Evolutionary conservation across 2,329 filamentous ascomycete species (phyloP).

Genomic region (Monosporascus cannonballus): DNA sequence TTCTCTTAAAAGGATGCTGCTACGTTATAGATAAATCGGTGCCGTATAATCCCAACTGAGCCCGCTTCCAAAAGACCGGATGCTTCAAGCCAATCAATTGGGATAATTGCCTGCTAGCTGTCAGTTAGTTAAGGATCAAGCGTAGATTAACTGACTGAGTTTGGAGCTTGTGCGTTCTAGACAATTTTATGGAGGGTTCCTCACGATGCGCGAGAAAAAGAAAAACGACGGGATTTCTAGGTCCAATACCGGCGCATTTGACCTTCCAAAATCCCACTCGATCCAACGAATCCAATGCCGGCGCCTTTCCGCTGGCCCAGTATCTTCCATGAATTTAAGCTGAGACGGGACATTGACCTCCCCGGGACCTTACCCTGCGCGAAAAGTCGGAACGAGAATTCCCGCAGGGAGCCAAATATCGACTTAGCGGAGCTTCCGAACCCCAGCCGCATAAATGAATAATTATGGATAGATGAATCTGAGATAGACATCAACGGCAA

Average conservation of each 20-base stretch:
- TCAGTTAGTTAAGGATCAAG: background rate
- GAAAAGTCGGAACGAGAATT: background rate
- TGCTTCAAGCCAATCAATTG: no score
- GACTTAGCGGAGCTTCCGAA: background rate
- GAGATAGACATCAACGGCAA: no score
- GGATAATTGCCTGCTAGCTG: background rate
- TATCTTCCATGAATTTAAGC: background rate
- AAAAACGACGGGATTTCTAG: constrained; percentile 1
- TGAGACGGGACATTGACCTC: no score
- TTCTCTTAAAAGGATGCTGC: background rate
- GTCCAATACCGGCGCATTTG: background rate
- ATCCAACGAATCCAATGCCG: background rate
- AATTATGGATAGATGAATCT: no score
- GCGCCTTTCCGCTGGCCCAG: background rate
- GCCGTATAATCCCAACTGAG: no score
- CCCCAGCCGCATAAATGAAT: background rate
- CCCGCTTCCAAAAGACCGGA: no score
- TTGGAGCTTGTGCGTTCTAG: background rate
- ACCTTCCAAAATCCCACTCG: background rate
- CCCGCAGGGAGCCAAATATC: background rate
- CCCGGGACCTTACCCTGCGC: background rate
- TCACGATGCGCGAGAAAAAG: background rate
- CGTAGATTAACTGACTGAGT: background rate
- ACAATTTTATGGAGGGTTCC: background rate
- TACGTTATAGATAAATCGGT: background rate